Evolutionary conservation across 148 eudicot genomes (phyloP).

Genomic region (Cornus controversa): DNA sequence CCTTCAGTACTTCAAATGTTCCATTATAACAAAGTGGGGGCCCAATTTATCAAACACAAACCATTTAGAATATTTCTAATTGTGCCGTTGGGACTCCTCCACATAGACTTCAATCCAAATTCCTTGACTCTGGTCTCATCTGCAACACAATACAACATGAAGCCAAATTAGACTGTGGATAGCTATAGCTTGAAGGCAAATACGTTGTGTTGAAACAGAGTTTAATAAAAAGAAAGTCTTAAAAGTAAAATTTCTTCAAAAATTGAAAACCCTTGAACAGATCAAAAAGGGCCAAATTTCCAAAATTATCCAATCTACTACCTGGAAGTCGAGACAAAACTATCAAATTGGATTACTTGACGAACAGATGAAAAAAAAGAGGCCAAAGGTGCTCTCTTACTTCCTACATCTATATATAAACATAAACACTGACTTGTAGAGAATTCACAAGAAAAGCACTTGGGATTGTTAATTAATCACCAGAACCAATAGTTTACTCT

Average conservation of each 20-base stretch:
- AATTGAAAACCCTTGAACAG: not conserved
- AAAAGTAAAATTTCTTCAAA: not conserved
- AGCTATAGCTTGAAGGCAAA: conserved; percentile 4
- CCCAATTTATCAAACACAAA: conserved; percentile 22
- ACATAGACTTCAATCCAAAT: conserved; percentile 69
- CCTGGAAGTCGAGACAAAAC: not conserved
- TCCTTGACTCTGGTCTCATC: conserved; percentile 73
- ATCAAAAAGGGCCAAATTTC: not conserved
- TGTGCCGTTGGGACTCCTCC: conserved; percentile 85
- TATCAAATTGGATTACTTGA: no score
- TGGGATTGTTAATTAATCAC: no score
- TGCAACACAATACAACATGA: conserved; percentile 28
- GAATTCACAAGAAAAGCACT: no score
- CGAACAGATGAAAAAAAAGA: no score
- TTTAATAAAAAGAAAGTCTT: no score
- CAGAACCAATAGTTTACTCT: no score
- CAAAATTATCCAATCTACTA: not conserved
- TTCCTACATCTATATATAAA: no score
- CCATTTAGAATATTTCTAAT: conserved; percentile 76
- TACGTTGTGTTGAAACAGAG: no score
- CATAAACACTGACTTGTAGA: no score
- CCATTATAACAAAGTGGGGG: not conserved
- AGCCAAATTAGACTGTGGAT: not conserved
- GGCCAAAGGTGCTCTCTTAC: not conserved
- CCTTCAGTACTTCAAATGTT: not conserved